Percentiles rank a stretch among this genome's conserved stretches.
Conservation (phyloP, 257 asterid genomes). For the Solanum pimpinellifolium region DNA sequence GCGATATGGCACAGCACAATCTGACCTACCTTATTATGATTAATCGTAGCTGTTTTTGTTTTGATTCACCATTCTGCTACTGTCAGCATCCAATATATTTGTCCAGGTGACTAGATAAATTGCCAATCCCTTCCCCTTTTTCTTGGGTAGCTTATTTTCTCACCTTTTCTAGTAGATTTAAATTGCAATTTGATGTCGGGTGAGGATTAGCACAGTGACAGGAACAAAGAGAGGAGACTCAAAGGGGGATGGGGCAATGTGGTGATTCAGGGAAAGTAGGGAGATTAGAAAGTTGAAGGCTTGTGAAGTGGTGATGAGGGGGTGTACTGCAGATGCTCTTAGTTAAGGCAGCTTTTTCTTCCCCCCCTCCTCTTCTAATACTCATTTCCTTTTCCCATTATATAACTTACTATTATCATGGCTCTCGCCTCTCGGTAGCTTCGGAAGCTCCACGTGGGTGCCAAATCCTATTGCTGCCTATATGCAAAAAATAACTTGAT, state of each 20-base stretch:
- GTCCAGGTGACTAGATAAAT: not conserved
- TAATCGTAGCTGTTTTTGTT: not conserved
- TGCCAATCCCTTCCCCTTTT: not conserved
- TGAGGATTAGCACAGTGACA: not conserved
- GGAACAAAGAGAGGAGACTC: not conserved
- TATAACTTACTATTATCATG: not conserved
- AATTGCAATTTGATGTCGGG: not conserved
- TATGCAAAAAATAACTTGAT: not conserved
- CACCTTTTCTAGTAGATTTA: not conserved
- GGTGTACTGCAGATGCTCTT: not conserved
- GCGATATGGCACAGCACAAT: not conserved
- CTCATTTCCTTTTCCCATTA: not conserved
- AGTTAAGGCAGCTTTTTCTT: not conserved
- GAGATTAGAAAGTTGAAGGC: not conserved
- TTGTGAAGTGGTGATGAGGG: not conserved
- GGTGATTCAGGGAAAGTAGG: not conserved
- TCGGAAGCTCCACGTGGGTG: not conserved
- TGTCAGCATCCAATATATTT: not conserved
- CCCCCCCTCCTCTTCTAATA: not conserved
- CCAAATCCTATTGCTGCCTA: not conserved
- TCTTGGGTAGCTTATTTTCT: not conserved
- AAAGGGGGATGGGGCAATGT: not conserved
- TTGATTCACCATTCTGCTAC: not conserved
- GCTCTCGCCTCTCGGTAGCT: not conserved
- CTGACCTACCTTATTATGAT: not conserved